Evolutionary conservation across 164 flowering plant species (phyloP).

Genomic region (Taxillus chinensis): DNA sequence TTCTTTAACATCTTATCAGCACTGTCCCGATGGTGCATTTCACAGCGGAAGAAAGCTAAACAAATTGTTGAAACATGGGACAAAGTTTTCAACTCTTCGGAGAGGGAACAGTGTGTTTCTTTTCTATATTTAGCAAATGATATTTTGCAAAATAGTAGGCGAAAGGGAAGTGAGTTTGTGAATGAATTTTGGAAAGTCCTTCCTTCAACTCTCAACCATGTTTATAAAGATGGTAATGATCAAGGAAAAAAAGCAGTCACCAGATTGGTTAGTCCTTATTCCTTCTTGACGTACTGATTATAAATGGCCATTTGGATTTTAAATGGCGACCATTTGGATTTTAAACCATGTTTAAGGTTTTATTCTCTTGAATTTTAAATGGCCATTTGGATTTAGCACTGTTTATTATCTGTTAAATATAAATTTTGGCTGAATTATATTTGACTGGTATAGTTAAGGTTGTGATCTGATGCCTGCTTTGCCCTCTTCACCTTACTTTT

Average conservation of each 20-base stretch:
- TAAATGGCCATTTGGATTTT: too few relatives aligned
- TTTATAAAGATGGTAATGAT: slow-evolving; percentile 41
- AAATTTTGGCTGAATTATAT: too few relatives aligned
- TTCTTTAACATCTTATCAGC: slow-evolving; percentile 32
- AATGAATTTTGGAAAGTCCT: slow-evolving; percentile 75
- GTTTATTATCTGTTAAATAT: too few relatives aligned
- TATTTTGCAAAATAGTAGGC: slow-evolving; percentile 58
- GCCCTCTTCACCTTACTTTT: too few relatives aligned
- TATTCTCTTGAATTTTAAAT: background rate
- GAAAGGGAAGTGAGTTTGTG: slow-evolving; percentile 67
- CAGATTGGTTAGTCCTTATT: slow-evolving; percentile 37
- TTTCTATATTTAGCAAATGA: slow-evolving; percentile 59
- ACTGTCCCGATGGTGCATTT: slow-evolving; percentile 50
- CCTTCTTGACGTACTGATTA: background rate
- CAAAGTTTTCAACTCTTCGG: slow-evolving; percentile 41
- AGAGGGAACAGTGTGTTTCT: slow-evolving; percentile 41
- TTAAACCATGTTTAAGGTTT: too few relatives aligned
- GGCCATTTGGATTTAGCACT: too few relatives aligned
- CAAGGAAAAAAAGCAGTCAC: slow-evolving; percentile 45
- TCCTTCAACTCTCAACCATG: slow-evolving; percentile 45
- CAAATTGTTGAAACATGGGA: slow-evolving; percentile 64
- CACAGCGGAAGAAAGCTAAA: slow-evolving; percentile 56
- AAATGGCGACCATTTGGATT: too few relatives aligned
- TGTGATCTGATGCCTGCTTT: too few relatives aligned
- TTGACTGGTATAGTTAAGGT: too few relatives aligned